Percentiles rank a stretch among this genome's conserved stretches.
Evolutionary conservation across 1,284 basidiomycete genomes (phyloP).

Genomic region (Pascua guehoae): DNA sequence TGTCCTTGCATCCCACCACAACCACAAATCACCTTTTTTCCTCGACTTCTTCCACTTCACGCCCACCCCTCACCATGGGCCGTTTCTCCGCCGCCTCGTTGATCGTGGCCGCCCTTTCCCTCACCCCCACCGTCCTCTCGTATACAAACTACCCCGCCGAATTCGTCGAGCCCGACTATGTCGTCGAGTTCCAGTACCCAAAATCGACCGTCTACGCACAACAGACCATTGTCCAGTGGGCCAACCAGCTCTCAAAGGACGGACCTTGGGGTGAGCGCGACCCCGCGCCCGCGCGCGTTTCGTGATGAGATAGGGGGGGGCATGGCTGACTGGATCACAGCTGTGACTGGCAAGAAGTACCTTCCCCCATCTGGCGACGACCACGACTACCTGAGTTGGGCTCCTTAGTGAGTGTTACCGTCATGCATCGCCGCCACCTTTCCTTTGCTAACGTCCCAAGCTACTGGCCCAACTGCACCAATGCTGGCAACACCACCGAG

Average conservation of each 20-base stretch:
- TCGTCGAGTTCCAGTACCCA: slow-evolving; percentile 11
- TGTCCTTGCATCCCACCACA: too few species aligned
- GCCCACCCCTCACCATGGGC: too few species aligned
- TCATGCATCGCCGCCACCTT: too few species aligned
- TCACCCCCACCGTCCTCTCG: too few species aligned
- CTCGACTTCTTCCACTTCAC: too few species aligned
- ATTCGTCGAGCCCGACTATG: slow-evolving; percentile 11
- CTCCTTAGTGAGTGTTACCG: slow-evolving; percentile 10
- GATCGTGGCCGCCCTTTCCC: too few species aligned
- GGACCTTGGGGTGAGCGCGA: slow-evolving; percentile 12
- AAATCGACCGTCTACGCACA: slow-evolving; percentile 7
- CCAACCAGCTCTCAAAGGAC: slow-evolving; percentile 6
- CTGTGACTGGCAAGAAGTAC: slow-evolving; percentile 12
- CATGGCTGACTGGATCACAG: slow-evolving; percentile 4
- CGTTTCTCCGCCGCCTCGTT: too few species aligned
- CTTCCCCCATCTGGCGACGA: slow-evolving; percentile 14
- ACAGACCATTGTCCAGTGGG: slow-evolving; percentile 17
- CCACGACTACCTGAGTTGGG: slow-evolving; percentile 20
- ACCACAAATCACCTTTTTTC: too few species aligned
- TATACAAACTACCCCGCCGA: slow-evolving; percentile 15
- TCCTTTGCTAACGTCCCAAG: too few species aligned
- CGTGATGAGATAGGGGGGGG: not conserved
- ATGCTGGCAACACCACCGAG: slow-evolving; percentile 23
- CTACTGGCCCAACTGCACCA: slow-evolving; percentile 26
- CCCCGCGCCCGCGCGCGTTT: not conserved